phyloP scores from a whole-genome alignment of 2,329 filamentous ascomycete species.

The Ophidiomyces ophidiicola region DNA sequence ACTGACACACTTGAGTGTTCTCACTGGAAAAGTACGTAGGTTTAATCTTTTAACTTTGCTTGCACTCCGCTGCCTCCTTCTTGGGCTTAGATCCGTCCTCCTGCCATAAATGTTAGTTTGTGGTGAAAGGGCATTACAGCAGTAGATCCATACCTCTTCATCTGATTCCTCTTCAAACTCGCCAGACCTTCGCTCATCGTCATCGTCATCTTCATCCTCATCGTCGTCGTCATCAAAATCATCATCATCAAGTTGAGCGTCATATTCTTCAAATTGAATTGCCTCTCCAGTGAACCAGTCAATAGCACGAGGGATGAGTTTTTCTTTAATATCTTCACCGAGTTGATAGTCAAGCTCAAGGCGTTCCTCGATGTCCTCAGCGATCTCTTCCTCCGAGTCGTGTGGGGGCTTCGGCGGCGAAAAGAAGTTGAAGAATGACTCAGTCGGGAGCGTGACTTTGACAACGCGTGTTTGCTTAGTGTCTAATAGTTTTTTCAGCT shows the following conservation, averaged over 20 bases:
- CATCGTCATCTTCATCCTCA: conserved; percentile 73
- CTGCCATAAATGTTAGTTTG: conserved; percentile 37
- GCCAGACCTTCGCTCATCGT: conserved; percentile 56
- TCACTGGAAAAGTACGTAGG: too few species aligned
- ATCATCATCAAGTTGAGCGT: conserved; percentile 70
- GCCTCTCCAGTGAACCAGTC: conserved; percentile 99
- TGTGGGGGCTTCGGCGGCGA: conserved; percentile 78
- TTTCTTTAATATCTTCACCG: conserved; percentile 99
- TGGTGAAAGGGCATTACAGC: conserved; percentile 1
- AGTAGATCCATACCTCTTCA: conserved; percentile 34
- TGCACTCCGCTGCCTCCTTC: conserved; percentile 90
- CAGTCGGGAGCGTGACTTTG: conserved; percentile 96
- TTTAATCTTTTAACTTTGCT: conserved; percentile 60
- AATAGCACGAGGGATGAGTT: conserved; percentile 93
- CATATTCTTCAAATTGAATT: conserved; percentile 86
- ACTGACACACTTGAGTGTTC: too few species aligned
- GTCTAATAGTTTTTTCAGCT: conserved; percentile 49
- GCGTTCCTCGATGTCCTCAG: conserved; percentile 89
- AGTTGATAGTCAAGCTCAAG: conserved; percentile 97
- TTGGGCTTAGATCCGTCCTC: conserved; percentile 82
- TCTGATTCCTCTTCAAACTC: conserved; percentile 53
- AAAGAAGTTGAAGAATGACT: conserved; percentile 99
- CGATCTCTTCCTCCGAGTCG: conserved; percentile 61
- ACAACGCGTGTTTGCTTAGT: conserved; percentile 98
- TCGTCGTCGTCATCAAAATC: conserved; percentile 86